These are phyloP conservation scores for Pezizomycotina sp. DNA, from an alignment of 2,329 filamentous ascomycete species.

Conservation along the genomic window DNA sequence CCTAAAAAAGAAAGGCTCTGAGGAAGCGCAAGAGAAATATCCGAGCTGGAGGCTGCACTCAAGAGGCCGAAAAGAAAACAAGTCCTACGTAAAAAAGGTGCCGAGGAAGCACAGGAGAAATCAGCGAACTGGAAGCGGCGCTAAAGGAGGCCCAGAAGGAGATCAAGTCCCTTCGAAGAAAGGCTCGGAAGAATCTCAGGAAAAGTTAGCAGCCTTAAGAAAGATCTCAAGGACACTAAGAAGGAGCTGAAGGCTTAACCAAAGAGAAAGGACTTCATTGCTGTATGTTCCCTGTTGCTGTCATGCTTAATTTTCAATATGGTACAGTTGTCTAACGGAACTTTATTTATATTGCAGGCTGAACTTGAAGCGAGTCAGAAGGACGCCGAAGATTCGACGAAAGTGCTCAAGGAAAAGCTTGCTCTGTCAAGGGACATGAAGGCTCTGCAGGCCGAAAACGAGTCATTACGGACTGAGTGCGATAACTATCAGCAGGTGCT, in stretches of 20 bases:
- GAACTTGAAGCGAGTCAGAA: constrained; percentile 14
- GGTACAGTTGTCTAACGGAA: constrained; percentile 42
- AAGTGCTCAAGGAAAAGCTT: constrained; percentile 15
- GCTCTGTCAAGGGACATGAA: constrained; percentile 32
- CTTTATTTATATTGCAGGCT: constrained; percentile 9
- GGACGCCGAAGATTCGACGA: constrained; percentile 10
- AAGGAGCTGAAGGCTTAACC: constrained; percentile 38
- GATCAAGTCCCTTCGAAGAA: constrained; percentile 25
- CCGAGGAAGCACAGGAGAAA: constrained; percentile 28
- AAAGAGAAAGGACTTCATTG: constrained; percentile 28
- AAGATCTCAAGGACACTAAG: constrained; percentile 35
- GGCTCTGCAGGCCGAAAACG: constrained; percentile 44
- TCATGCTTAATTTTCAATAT: constrained; percentile 25
- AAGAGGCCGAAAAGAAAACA: constrained; percentile 12
- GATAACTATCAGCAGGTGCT: constrained; percentile 39
- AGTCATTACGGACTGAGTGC: constrained; percentile 43
- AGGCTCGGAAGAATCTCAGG: constrained; percentile 24
- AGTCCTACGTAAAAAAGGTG: constrained; percentile 12
- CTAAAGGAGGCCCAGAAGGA: constrained; percentile 28
- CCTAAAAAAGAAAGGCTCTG: constrained; percentile 10
- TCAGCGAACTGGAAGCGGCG: constrained; percentile 30
- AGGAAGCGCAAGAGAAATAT: constrained; percentile 12
- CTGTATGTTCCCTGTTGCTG: not conserved
- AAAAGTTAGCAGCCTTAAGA: constrained; percentile 27
- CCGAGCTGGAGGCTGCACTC: constrained; percentile 13